Evolutionary conservation across 2,329 filamentous ascomycete species (phyloP).

Genomic region (Fusarium oligoseptatum): DNA sequence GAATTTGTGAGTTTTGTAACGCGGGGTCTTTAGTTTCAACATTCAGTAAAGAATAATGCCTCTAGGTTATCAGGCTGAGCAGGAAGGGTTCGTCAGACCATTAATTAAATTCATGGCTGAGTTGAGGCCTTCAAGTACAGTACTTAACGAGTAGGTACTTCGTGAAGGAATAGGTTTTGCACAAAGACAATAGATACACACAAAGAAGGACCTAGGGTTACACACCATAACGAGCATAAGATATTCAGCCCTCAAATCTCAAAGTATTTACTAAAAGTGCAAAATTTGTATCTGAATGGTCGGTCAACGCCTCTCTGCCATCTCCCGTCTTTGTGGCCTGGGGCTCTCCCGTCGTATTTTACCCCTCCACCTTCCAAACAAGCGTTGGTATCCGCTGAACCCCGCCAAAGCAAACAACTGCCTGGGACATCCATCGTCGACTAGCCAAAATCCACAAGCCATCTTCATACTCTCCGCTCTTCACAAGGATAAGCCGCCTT

Average conservation of each 20-base stretch:
- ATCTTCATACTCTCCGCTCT: conserved; percentile 26
- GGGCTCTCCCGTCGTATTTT: conserved; percentile 14
- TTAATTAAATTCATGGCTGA: not conserved
- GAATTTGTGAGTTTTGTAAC: not conserved
- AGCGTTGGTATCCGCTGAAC: conserved; percentile 25
- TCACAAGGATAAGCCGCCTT: conserved; percentile 15
- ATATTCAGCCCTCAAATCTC: not conserved
- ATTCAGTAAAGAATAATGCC: not conserved
- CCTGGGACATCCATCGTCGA: conserved; percentile 32
- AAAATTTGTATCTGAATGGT: not conserved
- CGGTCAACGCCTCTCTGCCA: not conserved
- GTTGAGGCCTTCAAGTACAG: not conserved
- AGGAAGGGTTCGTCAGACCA: not conserved
- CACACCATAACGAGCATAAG: not conserved
- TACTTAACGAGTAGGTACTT: not conserved
- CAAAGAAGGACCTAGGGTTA: too few relatives aligned
- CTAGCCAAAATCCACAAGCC: conserved; percentile 36
- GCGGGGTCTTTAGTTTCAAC: not conserved
- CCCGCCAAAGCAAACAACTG: conserved; percentile 39
- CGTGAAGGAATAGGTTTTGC: not conserved
- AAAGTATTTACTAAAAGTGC: not conserved
- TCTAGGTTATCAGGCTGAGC: not conserved
- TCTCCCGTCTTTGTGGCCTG: conserved; percentile 28
- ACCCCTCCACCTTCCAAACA: conserved; percentile 30
- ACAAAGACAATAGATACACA: not conserved